Conservation (phyloP, 768 basidiomycete species). For the Pleurotus salmoneostramineus region DNA sequence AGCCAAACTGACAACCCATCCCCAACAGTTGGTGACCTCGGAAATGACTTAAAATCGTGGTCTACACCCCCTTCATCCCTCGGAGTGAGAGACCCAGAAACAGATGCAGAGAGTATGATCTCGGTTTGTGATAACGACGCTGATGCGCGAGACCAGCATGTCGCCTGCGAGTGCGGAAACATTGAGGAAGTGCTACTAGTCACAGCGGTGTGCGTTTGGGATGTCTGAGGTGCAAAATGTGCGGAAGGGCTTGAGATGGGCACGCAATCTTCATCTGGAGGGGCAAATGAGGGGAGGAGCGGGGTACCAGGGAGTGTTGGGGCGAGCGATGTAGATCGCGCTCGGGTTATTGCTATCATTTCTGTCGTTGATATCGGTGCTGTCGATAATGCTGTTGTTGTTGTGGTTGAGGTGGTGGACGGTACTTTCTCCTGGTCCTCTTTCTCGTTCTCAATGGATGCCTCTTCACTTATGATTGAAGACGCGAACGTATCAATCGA, state of each 20-base stretch:
- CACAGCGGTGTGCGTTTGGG: neutral
- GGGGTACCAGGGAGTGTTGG: neutral
- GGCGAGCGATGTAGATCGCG: neutral
- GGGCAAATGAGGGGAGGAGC: neutral
- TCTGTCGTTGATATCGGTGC: neutral
- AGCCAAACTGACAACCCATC: neutral
- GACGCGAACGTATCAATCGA: constrained; percentile 5
- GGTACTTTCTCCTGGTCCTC: too few species aligned
- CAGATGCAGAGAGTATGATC: too few species aligned
- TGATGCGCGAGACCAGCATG: neutral
- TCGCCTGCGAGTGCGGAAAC: neutral
- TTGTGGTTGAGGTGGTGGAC: too few species aligned
- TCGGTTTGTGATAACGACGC: neutral
- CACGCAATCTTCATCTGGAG: neutral
- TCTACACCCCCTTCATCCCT: too few species aligned
- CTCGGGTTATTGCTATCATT: neutral
- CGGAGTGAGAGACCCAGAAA: too few species aligned
- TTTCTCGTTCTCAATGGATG: too few species aligned
- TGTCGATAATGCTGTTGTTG: neutral
- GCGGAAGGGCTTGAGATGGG: neutral
- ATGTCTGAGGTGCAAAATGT: neutral
- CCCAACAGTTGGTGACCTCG: neutral
- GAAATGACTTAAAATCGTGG: too few species aligned
- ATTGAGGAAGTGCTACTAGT: neutral
- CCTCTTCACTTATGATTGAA: neutral